These are phyloP conservation scores for Sclerotinia subarctica DNA, from an alignment of 2,329 filamentous ascomycete genomes.

Conservation along the genomic window DNA sequence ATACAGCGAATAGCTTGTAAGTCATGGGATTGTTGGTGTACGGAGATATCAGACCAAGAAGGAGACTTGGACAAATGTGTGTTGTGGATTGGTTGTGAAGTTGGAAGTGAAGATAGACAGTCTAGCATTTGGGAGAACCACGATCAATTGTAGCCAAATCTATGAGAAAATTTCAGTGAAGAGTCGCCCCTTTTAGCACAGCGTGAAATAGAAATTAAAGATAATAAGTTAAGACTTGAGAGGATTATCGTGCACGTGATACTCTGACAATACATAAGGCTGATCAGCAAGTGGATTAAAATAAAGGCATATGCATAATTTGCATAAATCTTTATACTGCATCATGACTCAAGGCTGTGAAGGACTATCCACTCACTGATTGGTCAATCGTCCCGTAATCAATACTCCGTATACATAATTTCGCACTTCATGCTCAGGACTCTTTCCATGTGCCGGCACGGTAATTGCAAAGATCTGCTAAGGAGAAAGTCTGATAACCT, in stretches of 20 bases:
- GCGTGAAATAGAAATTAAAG: not conserved
- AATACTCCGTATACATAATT: not conserved
- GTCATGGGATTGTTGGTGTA: too few species aligned
- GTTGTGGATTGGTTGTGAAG: not conserved
- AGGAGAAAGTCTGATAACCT: not conserved
- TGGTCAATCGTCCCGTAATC: not conserved
- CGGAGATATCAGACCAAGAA: too few species aligned
- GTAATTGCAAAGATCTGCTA: not conserved
- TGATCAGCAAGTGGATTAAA: not conserved
- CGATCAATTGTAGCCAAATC: too few species aligned
- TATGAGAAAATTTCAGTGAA: not conserved
- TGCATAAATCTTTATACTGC: not conserved
- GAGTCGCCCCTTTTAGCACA: not conserved
- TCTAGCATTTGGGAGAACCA: not conserved
- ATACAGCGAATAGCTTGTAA: too few species aligned
- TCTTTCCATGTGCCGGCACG: not conserved
- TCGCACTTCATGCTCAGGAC: not conserved
- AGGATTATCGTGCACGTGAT: not conserved
- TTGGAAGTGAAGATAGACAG: not conserved
- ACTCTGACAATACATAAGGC: not conserved
- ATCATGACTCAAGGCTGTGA: not conserved
- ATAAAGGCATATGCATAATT: not conserved
- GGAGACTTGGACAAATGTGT: too few species aligned
- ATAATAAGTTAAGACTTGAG: too few species aligned
- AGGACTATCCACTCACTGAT: not conserved